Percentiles rank a stretch among this genome's conserved stretches.
Conservation (phyloP, 345 rosid species). For the Conringia planisiliqua region DNA sequence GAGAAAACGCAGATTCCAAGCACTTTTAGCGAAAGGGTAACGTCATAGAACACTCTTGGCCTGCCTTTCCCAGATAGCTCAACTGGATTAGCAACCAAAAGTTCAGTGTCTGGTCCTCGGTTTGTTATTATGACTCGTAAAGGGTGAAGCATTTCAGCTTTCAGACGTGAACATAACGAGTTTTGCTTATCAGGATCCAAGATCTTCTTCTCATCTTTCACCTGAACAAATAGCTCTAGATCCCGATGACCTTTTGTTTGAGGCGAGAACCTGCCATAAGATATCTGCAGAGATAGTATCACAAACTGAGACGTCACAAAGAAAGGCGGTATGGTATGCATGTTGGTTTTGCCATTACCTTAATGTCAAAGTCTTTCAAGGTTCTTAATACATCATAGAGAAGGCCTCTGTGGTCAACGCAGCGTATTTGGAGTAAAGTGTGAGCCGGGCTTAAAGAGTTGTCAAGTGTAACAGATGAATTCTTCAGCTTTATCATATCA, state of each 20-base stretch:
- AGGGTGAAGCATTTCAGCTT: conserved; percentile 84
- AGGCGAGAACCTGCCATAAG: conserved; percentile 71
- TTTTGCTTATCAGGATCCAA: conserved; percentile 61
- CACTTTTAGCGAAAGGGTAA: conserved; percentile 64
- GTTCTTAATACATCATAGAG: conserved; percentile 76
- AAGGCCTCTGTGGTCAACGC: conserved; percentile 76
- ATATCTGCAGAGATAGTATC: conserved; percentile 41
- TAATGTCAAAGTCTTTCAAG: conserved; percentile 70
- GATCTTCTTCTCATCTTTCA: conserved; percentile 68
- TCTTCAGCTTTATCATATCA: conserved; percentile 58
- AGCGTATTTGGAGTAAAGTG: conserved; percentile 67
- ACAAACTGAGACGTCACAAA: not conserved
- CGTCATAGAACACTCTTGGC: conserved; percentile 82
- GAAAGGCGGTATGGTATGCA: not conserved
- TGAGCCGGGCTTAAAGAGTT: conserved; percentile 76
- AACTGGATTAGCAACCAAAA: conserved; percentile 83
- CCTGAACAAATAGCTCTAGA: conserved; percentile 76
- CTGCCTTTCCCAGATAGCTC: conserved; percentile 83
- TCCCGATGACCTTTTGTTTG: conserved; percentile 50
- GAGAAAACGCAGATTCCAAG: conserved; percentile 79
- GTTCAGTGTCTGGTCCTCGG: conserved; percentile 80
- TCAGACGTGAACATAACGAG: conserved; percentile 48
- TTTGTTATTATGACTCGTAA: conserved; percentile 63
- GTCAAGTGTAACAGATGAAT: conserved; percentile 50
- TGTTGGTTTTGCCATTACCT: conserved; percentile 33